Evolutionary conservation across 176 grass and related monocot genomes (phyloP).

Genomic region (Otatea glauca): DNA sequence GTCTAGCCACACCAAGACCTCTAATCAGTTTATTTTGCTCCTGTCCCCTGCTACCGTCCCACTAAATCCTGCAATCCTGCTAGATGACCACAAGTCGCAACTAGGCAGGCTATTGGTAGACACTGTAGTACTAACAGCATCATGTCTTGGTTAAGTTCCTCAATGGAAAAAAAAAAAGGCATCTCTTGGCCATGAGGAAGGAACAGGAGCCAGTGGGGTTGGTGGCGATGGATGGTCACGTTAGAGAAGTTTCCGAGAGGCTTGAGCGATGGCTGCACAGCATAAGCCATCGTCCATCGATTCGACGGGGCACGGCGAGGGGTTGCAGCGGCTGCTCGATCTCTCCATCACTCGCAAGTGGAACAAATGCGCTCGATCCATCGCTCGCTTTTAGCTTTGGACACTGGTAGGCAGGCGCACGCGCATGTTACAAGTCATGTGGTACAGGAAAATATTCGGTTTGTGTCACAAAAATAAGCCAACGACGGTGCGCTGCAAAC

Average conservation of each 20-base stretch:
- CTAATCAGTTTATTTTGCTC: background rate
- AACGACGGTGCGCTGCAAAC: no score
- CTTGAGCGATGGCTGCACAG: background rate
- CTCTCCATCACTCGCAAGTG: background rate
- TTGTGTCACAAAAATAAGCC: background rate
- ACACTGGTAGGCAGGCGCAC: background rate
- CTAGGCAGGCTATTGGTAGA: background rate
- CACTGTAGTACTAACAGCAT: background rate
- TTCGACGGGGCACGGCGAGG: background rate
- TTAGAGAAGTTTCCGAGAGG: background rate
- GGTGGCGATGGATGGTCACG: background rate
- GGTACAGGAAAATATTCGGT: background rate
- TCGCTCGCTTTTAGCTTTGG: background rate
- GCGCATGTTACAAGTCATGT: background rate
- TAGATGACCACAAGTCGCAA: background rate
- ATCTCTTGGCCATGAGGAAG: background rate
- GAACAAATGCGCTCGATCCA: background rate
- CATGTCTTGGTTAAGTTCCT: no score
- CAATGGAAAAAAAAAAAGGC: no score
- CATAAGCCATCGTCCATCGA: background rate
- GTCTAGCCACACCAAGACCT: background rate
- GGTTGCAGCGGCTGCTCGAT: background rate
- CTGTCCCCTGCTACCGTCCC: background rate
- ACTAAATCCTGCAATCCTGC: background rate
- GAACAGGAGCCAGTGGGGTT: background rate